These are phyloP conservation scores for Solanum paucissectum DNA, from an alignment of 257 asterid species.

Conservation along the genomic window DNA sequence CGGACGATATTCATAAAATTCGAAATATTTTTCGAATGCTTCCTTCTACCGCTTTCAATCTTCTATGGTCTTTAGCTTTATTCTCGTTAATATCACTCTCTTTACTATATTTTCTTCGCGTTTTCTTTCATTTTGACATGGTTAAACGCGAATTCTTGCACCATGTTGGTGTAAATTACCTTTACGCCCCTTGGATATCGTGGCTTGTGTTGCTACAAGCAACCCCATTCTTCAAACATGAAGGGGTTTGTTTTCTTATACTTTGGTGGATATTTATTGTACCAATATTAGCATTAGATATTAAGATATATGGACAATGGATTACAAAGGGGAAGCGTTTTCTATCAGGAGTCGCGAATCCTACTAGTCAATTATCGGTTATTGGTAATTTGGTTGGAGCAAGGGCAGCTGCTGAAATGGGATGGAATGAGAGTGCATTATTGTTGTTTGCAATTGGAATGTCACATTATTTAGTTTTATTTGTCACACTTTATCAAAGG, in stretches of 20 bases:
- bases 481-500: conserved; percentile 16
- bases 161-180: conserved; percentile 12
- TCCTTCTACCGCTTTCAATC: conserved; percentile 22
- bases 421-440: conserved; percentile 7
- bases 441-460: conserved; percentile 9
- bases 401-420: conserved; percentile 9
- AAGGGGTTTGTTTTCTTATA: background rate
- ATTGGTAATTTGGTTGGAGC: conserved; percentile 17
- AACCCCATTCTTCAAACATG: background rate
- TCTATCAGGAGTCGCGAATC: conserved; percentile 12
- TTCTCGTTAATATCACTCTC: background rate
- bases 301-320: conserved; percentile 20
- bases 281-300: conserved; percentile 10
- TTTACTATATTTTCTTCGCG: background rate
- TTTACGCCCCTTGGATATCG: conserved; percentile 16
- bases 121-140: conserved; percentile 4
- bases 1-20: conserved; percentile 1
- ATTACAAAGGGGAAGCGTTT: conserved; percentile 9
- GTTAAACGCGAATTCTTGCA: conserved; percentile 9
- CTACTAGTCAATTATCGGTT: conserved; percentile 10
- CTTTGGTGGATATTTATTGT: conserved; percentile 6
- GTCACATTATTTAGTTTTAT: conserved; percentile 17
- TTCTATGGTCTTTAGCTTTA: conserved; percentile 24
- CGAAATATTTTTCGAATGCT: conserved; percentile 3
- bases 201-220: conserved; percentile 8